A percentile compares a stretch with the other conserved stretches of the same genome.
These are phyloP conservation scores for Paracamarosporium sp. DNA, from an alignment of 2,329 filamentous ascomycete species.

Conservation along the genomic window DNA sequence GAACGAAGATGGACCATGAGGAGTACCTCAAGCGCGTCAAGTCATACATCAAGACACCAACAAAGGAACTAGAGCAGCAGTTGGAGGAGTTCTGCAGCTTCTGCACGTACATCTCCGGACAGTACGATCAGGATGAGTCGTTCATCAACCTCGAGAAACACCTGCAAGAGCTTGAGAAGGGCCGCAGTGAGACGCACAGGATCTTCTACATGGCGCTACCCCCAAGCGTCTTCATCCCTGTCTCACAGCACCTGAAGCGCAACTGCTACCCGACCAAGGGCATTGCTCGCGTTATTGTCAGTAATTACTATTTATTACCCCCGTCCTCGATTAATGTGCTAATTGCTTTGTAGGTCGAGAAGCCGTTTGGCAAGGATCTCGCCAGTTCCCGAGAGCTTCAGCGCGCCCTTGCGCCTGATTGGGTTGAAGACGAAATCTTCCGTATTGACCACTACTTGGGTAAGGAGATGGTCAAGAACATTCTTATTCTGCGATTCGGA, in stretches of 20 bases:
- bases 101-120: conserved; percentile 94
- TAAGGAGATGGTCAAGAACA: conserved; percentile 99
- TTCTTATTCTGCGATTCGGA: conserved; percentile 95
- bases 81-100: conserved; percentile 85
- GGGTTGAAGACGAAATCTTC: conserved; percentile 99
- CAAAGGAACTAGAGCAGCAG: conserved; percentile 96
- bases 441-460: conserved; percentile 99
- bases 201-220: conserved; percentile 99
- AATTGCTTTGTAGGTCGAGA: conserved; percentile 76
- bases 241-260: conserved; percentile 95
- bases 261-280: conserved; percentile 94
- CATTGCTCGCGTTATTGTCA: conserved; percentile 91
- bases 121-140: conserved; percentile 96
- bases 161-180: conserved; percentile 83
- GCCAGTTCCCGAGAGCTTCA: conserved; percentile 93
- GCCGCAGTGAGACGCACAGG: conserved; percentile 82
- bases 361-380: conserved; percentile 98
- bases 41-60: conserved; percentile 98
- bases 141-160: conserved; percentile 87
- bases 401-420: conserved; percentile 93
- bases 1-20: conserved; percentile 98
- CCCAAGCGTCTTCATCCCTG: conserved; percentile 96
- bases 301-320: conserved; percentile 34
- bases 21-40: conserved; percentile 94
- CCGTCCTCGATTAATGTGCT: conserved; percentile 10